Conservation (phyloP, 257 asterid genomes). For the Solanum megistacrolobum region DNA sequence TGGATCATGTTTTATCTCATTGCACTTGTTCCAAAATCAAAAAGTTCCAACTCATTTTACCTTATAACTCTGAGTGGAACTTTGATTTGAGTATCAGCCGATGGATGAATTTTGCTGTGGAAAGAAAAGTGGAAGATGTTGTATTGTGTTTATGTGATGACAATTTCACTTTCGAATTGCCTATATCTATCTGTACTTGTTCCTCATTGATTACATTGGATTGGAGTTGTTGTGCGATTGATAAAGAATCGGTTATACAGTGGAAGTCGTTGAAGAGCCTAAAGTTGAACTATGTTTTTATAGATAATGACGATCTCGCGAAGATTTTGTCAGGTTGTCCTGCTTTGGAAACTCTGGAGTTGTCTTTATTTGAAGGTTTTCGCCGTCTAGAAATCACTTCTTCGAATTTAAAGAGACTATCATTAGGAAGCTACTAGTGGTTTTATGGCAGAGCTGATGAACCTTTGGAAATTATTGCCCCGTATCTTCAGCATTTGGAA, state of each 20-base stretch:
- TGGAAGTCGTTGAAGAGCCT: too few species aligned
- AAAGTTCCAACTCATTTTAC: not conserved
- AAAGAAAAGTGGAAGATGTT: not conserved
- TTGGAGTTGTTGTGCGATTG: too few species aligned
- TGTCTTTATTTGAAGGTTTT: not conserved
- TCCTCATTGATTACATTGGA: too few species aligned
- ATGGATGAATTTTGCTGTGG: not conserved
- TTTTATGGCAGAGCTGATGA: not conserved
- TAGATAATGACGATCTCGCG: too few species aligned
- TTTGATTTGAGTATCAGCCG: not conserved
- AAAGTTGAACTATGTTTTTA: too few species aligned
- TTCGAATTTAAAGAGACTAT: not conserved
- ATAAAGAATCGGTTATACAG: too few species aligned
- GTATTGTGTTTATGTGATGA: not conserved
- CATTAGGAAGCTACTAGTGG: not conserved
- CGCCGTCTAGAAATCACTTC: not conserved
- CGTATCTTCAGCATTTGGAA: not conserved
- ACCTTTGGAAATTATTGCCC: not conserved
- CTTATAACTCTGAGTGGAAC: not conserved
- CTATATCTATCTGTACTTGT: not conserved
- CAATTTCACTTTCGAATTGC: not conserved
- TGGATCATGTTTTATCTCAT: not conserved
- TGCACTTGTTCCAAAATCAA: not conserved
- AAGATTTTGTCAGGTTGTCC: too few species aligned
- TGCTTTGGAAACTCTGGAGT: not conserved